Base-by-base conservation (phyloP, 2,329 filamentous ascomycete species). In the Pyrenophora graminea region DNA sequence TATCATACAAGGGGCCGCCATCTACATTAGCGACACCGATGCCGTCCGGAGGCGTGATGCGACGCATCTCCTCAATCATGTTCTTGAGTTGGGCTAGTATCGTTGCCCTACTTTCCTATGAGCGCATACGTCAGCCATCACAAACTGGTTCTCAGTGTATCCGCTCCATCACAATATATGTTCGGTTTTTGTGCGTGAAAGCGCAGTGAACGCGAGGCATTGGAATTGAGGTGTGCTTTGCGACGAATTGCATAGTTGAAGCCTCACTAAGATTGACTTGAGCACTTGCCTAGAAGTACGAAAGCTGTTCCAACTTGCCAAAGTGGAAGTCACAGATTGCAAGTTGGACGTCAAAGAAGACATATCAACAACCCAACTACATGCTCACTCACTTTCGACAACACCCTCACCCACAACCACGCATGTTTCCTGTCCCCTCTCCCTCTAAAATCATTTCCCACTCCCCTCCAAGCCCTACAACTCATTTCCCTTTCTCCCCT, bases 101-200 rank as follows among this genome's bases (percentile, higher is more conserved):
- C 9, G 37, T 46, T 15, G 33, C 37, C 37, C 44, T 48, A 27
- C 47, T 55, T 43, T 56, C 53, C 27, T 61, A 34, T 23, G 21
- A 27, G 13, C 18, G 18, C 13, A n/a, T 6, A 27, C 7, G 13
- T 21, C 37, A 39, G 10, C 37, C 13, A 7, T n/a, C 6, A 4
- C 8, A 6, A 23, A 27, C 7, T 8, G 19, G 8, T 8, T 63
- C 45, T 19, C 75, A 73, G 3, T 63, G 42, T 23, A 77, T 70
- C 36, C 67, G 47, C 27, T 72, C 62, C 78, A 82, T 82, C 0
- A 81, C 67, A 37, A 82, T 80, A 56, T 79, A 79, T 0, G 75
- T 68, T 3, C 56, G 55, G 15, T 70, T 71, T 8, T 71, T 69
- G 45, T 73, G 65, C 1, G 67, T 45, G 43, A 81, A 81, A 31